A percentile compares a stretch with the other conserved stretches of the same genome.
phyloP scores from a whole-genome alignment of 768 basidiomycete genomes.

The Pleurotus sapidus region DNA sequence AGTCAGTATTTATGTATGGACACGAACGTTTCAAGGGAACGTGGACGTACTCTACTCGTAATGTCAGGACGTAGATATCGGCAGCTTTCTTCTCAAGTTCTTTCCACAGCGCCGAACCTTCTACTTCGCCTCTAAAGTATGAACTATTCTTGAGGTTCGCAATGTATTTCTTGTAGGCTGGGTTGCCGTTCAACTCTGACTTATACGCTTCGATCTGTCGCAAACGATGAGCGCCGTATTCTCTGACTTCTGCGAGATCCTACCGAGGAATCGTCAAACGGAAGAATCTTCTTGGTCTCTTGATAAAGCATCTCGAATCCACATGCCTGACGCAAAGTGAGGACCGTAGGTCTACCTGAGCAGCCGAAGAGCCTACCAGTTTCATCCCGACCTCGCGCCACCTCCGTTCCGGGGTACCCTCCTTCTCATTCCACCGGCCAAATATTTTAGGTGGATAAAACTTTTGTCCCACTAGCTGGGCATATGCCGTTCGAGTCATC shows the following conservation, averaged over 20 bases:
- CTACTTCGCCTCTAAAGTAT: slow-evolving; percentile 77
- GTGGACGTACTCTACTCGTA: slow-evolving; percentile 62
- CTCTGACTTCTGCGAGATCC: slow-evolving; percentile 16
- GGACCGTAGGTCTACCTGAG: neutral
- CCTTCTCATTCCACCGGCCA: slow-evolving; percentile 63
- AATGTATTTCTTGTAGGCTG: slow-evolving; percentile 72
- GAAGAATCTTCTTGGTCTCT: slow-evolving; percentile 58
- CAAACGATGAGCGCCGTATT: neutral
- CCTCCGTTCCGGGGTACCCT: slow-evolving; percentile 67
- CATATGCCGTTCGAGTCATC: slow-evolving; percentile 91
- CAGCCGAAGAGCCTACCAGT: slow-evolving; percentile 52
- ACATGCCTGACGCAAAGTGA: slow-evolving; percentile 54
- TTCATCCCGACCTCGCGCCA: slow-evolving; percentile 92
- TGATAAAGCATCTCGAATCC: slow-evolving; percentile 98
- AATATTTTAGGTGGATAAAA: slow-evolving; percentile 92
- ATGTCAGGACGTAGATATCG: slow-evolving; percentile 57
- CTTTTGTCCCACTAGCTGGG: slow-evolving; percentile 87
- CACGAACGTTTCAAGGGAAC: no score
- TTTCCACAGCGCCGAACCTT: slow-evolving; percentile 79
- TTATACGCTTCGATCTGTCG: slow-evolving; percentile 60
- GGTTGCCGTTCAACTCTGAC: slow-evolving; percentile 63
- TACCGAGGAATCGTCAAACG: slow-evolving; percentile 47
- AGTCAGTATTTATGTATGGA: no score
- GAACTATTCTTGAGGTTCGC: slow-evolving; percentile 57
- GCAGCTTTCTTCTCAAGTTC: slow-evolving; percentile 70